These are phyloP conservation scores for Pinguiococcus pyrenoidosus DNA, from an alignment of 108 stramenopile species.

Conservation along the genomic window DNA sequence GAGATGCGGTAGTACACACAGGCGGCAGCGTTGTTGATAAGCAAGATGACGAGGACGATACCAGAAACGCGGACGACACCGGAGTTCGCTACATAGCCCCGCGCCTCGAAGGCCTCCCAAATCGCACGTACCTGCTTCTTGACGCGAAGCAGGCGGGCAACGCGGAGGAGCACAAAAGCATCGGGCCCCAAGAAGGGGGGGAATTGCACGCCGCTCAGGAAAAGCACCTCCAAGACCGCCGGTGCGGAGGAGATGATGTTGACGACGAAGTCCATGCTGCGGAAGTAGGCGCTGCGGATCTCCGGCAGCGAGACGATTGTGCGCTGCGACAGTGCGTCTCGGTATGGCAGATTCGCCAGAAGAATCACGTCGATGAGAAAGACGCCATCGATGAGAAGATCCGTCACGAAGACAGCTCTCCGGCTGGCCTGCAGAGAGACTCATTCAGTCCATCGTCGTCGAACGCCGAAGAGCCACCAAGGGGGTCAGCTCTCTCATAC, in stretches of 20 bases:
- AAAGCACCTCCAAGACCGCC: no score
- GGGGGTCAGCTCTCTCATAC: neutral
- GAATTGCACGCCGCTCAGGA: no score
- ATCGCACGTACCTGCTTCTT: no score
- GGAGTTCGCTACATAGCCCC: no score
- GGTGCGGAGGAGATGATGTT: constrained; percentile 32
- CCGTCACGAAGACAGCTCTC: neutral
- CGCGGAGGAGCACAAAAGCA: no score
- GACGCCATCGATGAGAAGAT: constrained; percentile 35
- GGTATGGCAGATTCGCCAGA: constrained; percentile 25
- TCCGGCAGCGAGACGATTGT: constrained; percentile 19
- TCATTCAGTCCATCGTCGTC: constrained; percentile 14
- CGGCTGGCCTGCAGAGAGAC: constrained; percentile 4
- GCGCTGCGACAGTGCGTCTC: constrained; percentile 28
- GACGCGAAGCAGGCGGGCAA: no score
- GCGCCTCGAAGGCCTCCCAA: no score
- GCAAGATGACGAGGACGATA: constrained; percentile 31
- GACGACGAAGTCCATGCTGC: constrained; percentile 20
- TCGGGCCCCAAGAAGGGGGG: no score
- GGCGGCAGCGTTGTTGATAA: no score
- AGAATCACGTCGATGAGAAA: constrained; percentile 33
- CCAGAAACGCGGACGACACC: constrained; percentile 20
- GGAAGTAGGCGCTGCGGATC: constrained; percentile 16
- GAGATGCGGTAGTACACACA: no score
- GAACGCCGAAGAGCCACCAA: neutral